Conservation (phyloP, 768 basidiomycete genomes). For the Leucocoprinus birnbaumii region DNA sequence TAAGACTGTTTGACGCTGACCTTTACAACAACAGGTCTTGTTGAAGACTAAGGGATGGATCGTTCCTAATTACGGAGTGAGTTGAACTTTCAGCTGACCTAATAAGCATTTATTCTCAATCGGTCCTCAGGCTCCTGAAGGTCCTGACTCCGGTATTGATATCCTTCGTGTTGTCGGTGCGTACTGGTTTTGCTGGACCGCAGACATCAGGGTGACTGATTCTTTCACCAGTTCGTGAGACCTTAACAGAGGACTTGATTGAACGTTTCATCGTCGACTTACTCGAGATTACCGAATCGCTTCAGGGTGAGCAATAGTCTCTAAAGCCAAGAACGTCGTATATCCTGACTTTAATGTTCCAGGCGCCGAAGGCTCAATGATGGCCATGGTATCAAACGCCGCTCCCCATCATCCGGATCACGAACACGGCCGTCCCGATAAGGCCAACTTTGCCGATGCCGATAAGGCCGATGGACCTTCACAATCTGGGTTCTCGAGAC, state of each 20-base stretch:
- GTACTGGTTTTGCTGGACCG: not conserved
- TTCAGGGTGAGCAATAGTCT: constrained; percentile 35
- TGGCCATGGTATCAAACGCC: constrained; percentile 19
- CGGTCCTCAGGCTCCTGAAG: constrained; percentile 39
- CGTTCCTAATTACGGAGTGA: constrained; percentile 54
- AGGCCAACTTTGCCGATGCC: constrained; percentile 35
- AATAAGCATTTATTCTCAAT: not conserved
- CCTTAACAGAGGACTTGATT: constrained; percentile 48
- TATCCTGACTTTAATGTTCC: not conserved
- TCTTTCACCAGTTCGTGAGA: constrained; percentile 39
- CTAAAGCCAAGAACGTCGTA: not conserved
- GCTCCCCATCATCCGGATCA: constrained; percentile 33
- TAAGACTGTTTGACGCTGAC: constrained; percentile 12
- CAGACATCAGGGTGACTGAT: no score
- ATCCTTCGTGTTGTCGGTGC: constrained; percentile 52
- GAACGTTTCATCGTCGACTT: constrained; percentile 52
- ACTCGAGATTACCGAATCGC: constrained; percentile 41
- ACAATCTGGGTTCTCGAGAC: constrained; percentile 36
- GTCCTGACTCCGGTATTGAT: constrained; percentile 48
- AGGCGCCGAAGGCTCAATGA: constrained; percentile 23
- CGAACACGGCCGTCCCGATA: constrained; percentile 37
- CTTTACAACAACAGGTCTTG: constrained; percentile 27
- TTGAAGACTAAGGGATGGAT: constrained; percentile 57
- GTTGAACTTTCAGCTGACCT: constrained; percentile 2
- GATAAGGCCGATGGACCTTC: constrained; percentile 17